Evolutionary conservation across 768 basidiomycete species (phyloP).

Genomic region (Lentinula lateritia): DNA sequence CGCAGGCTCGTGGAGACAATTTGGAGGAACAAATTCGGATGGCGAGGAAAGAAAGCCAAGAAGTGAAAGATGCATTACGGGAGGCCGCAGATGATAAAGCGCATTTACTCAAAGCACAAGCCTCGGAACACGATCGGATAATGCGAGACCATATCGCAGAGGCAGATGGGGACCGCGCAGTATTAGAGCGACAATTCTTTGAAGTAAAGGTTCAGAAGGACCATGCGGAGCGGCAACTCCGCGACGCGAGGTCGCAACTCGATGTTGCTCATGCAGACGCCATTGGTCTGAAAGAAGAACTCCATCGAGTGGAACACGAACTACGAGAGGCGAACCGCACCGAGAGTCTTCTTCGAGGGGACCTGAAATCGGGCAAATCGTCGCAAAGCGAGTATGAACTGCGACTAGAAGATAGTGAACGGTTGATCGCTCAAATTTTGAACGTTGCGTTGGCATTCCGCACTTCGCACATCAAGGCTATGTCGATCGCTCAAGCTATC

Average conservation of each 20-base stretch:
- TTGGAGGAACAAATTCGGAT: constrained; percentile 70
- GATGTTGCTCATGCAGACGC: constrained; percentile 68
- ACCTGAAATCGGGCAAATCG: constrained; percentile 62
- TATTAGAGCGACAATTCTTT: constrained; percentile 82
- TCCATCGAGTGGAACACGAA: constrained; percentile 66
- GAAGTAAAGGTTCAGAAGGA: constrained; percentile 65
- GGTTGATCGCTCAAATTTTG: constrained; percentile 76
- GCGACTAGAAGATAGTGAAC: constrained; percentile 55
- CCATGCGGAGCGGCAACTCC: constrained; percentile 53
- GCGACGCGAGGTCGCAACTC: constrained; percentile 53
- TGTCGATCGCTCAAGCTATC: constrained; percentile 57
- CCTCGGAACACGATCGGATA: constrained; percentile 55
- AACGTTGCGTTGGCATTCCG: constrained; percentile 77
- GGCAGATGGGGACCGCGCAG: constrained; percentile 89
- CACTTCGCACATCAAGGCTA: constrained; percentile 68
- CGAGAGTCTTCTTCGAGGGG: constrained; percentile 68
- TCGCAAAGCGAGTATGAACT: constrained; percentile 68
- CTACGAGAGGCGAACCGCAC: constrained; percentile 60
- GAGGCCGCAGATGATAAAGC: constrained; percentile 78
- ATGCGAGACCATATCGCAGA: constrained; percentile 89
- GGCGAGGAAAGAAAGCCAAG: constrained; percentile 66
- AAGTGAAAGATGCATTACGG: constrained; percentile 60
- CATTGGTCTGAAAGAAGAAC: constrained; percentile 63
- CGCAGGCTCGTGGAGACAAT: constrained; percentile 68
- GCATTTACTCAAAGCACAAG: constrained; percentile 63